A percentile compares a stretch with the other conserved stretches of the same genome.
phyloP scores from a whole-genome alignment of 305 asterid genomes.

The Rubia balearica region DNA sequence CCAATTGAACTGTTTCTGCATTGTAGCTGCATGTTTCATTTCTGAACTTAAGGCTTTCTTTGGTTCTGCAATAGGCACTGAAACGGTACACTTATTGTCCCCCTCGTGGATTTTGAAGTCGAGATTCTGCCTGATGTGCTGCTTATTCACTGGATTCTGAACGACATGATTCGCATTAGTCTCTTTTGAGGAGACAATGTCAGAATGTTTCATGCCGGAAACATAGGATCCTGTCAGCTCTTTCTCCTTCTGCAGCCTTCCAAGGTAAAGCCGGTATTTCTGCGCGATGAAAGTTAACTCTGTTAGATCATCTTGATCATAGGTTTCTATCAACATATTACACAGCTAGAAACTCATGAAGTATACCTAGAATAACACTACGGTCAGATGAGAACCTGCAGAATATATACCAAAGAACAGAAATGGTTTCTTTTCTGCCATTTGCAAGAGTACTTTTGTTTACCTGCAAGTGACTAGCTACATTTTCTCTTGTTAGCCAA shows the following conservation, averaged over 20 bases:
- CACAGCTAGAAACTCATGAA: neutral
- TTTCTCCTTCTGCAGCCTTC: conserved; percentile 65
- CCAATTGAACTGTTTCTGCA: conserved; percentile 31
- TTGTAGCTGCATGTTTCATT: conserved; percentile 29
- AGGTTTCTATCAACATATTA: neutral
- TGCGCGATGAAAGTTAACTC: conserved; percentile 29
- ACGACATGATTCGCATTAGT: conserved; percentile 26
- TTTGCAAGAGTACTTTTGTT: neutral
- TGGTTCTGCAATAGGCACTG: conserved; percentile 31
- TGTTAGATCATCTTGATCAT: conserved; percentile 15
- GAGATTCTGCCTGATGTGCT: conserved; percentile 27
- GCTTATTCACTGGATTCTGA: conserved; percentile 22
- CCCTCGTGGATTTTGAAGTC: conserved; percentile 33
- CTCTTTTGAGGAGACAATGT: conserved; percentile 32
- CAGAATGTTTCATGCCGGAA: conserved; percentile 33
- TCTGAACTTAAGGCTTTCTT: conserved; percentile 27
- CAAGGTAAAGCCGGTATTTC: conserved; percentile 91
- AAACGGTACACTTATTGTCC: conserved; percentile 25
- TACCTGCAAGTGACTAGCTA: conserved; percentile 98
- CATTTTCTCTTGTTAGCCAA: conserved; percentile 84
- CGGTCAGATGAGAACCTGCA: neutral
- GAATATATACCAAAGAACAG: neutral
- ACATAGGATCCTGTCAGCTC: conserved; percentile 39
- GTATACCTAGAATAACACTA: neutral
- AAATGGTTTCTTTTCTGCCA: neutral